Evolutionary conservation across 2,329 filamentous ascomycete genomes (phyloP).

Genomic region (Amauroascus verrucosus): DNA sequence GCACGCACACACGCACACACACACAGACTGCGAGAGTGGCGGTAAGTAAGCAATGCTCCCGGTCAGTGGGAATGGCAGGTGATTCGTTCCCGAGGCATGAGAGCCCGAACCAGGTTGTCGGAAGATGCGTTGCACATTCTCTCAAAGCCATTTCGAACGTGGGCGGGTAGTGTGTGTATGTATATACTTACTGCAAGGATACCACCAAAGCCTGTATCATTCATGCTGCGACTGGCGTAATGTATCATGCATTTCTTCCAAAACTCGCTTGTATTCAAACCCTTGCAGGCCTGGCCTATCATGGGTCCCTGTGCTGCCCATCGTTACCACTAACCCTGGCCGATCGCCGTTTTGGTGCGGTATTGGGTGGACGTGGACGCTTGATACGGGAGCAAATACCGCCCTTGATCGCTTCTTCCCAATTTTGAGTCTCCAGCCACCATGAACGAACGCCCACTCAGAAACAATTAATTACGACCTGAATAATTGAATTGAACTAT

Average conservation of each 20-base stretch:
- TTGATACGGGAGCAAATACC: not conserved
- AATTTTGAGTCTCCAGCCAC: not conserved
- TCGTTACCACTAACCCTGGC: not conserved
- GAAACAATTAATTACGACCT: not conserved
- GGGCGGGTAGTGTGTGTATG: not conserved
- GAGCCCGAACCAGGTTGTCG: slow-evolving; percentile 5
- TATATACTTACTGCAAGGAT: not conserved
- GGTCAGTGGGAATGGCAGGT: slow-evolving; percentile 1
- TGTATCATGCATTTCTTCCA: not conserved
- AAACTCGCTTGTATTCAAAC: not conserved
- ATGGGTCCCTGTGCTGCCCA: not conserved
- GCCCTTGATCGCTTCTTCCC: not conserved
- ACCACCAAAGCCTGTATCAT: not conserved
- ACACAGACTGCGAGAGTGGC: not conserved
- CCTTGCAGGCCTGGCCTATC: not conserved
- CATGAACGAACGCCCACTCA: not conserved
- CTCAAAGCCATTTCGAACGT: not conserved
- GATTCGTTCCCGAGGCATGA: slow-evolving; percentile 2
- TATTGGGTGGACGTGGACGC: not conserved
- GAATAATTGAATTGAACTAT: slow-evolving; percentile 2
- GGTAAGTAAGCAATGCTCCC: not conserved
- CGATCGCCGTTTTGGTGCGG: not conserved
- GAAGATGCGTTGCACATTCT: slow-evolving; percentile 3
- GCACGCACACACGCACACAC: too few relatives aligned
- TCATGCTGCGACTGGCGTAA: too few relatives aligned